These are phyloP conservation scores for Leptographium galeiforme DNA, from an alignment of 2,329 filamentous ascomycete genomes.

Conservation along the genomic window DNA sequence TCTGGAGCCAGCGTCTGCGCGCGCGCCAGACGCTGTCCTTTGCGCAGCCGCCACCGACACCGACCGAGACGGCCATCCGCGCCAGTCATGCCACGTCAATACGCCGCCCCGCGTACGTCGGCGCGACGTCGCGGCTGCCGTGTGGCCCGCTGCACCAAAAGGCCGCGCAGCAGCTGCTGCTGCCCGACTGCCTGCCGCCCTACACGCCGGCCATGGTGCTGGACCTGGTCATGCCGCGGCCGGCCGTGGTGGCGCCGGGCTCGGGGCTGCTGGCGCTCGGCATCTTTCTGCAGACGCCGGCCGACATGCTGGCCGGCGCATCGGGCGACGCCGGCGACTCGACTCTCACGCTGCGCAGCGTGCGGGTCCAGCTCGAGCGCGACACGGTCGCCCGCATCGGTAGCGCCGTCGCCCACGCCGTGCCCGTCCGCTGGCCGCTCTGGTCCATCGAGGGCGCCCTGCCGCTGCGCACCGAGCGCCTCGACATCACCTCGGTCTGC, in stretches of 20 bases:
- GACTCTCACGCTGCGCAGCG: background rate
- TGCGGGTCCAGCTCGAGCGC: background rate
- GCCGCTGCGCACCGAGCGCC: slow-evolving; percentile 1
- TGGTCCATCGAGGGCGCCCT: slow-evolving; percentile 3
- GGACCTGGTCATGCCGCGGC: slow-evolving; percentile 4
- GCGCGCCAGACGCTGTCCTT: background rate
- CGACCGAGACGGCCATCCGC: no score
- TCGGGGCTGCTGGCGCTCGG: background rate
- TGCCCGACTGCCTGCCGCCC: slow-evolving; percentile 1
- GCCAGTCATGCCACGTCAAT: no score
- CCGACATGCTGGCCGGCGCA: background rate
- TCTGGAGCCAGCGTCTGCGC: background rate
- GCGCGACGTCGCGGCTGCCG: slow-evolving; percentile 1
- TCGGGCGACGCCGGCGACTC: no score
- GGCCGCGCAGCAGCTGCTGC: background rate
- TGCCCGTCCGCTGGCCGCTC: slow-evolving; percentile 1
- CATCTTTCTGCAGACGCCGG: slow-evolving; percentile 2
- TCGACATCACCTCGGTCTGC: slow-evolving; percentile 1
- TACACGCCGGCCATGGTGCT: slow-evolving; percentile 6
- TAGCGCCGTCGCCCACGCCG: background rate
- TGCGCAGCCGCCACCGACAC: background rate
- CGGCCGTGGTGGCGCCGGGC: background rate
- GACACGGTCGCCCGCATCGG: background rate
- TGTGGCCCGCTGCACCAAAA: background rate
- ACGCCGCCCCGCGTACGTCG: background rate